Conservation (phyloP, 352 stramenopile species). For the Pythium volutum region DNA sequence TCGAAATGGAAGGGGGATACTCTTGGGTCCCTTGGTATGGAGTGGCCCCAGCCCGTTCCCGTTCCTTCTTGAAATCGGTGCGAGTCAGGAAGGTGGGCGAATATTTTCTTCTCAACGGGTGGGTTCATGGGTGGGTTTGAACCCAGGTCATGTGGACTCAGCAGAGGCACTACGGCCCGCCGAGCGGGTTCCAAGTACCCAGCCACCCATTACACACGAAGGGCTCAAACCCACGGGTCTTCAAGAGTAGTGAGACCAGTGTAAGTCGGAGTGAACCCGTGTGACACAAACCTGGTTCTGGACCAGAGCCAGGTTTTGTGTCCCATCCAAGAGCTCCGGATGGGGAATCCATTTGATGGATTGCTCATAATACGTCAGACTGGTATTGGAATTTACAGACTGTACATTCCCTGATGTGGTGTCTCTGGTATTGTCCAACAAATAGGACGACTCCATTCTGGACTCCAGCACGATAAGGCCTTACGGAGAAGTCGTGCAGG, state of each 20-base stretch:
- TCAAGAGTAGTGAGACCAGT: background rate
- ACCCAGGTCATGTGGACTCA: too few species aligned
- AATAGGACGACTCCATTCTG: too few species aligned
- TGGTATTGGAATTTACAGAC: too few species aligned
- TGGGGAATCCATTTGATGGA: too few species aligned
- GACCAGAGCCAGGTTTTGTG: background rate
- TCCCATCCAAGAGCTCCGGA: background rate
- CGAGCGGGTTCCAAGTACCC: too few species aligned
- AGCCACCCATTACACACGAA: background rate
- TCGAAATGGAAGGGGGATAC: background rate
- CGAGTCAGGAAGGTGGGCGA: background rate
- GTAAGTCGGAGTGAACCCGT: constrained; percentile 10
- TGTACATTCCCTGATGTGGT: too few species aligned
- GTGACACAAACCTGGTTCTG: constrained; percentile 9
- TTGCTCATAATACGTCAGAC: too few species aligned
- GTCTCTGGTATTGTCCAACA: too few species aligned
- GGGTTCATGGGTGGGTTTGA: too few species aligned
- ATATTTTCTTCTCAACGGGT: background rate
- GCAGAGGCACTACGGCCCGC: too few species aligned
- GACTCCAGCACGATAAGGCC: too few species aligned
- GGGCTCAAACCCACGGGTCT: constrained; percentile 2
- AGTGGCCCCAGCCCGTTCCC: background rate
- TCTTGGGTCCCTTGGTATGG: constrained; percentile 2
- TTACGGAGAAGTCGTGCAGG: background rate
- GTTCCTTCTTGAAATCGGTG: too few species aligned